Evolutionary conservation across 495 filamentous ascomycete genomes (phyloP).

Genomic region (Neurospora cerealis): DNA sequence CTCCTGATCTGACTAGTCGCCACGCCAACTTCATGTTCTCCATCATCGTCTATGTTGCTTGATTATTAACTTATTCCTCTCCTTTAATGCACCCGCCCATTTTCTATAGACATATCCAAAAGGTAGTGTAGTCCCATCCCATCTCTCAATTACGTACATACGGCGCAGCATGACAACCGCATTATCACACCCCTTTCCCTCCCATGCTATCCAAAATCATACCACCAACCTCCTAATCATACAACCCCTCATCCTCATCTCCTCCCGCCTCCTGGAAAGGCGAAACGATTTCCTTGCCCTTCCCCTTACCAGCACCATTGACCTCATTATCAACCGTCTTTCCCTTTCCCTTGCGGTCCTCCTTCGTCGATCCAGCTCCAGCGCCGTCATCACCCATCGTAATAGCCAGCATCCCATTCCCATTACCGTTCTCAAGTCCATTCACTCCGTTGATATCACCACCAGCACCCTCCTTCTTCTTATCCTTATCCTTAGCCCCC

Average conservation of each 20-base stretch:
- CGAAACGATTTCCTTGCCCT: conserved; percentile 37
- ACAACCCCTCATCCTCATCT: conserved; percentile 23
- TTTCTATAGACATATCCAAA: not conserved
- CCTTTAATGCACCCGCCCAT: not conserved
- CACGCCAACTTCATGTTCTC: not conserved
- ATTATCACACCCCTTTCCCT: not conserved
- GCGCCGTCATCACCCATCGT: conserved; percentile 3
- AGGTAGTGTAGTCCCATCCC: not conserved
- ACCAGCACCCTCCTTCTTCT: not conserved
- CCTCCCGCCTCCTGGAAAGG: conserved; percentile 16
- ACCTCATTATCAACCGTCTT: conserved; percentile 21
- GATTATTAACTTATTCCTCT: not conserved
- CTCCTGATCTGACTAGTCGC: not conserved
- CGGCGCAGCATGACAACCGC: not conserved
- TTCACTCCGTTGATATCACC: not conserved
- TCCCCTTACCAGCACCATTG: conserved; percentile 29
- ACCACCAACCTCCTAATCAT: conserved; percentile 13
- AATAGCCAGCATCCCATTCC: not conserved
- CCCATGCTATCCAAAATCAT: not conserved
- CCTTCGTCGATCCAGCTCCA: conserved; percentile 11
- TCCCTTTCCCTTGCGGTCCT: conserved; percentile 44
- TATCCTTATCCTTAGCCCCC: conserved; percentile 12
- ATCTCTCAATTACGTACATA: not conserved
- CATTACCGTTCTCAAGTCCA: not conserved
- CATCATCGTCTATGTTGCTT: not conserved